Evolutionary conservation across 768 basidiomycete genomes (phyloP).

Genomic region (Crepidotus variabilis): DNA sequence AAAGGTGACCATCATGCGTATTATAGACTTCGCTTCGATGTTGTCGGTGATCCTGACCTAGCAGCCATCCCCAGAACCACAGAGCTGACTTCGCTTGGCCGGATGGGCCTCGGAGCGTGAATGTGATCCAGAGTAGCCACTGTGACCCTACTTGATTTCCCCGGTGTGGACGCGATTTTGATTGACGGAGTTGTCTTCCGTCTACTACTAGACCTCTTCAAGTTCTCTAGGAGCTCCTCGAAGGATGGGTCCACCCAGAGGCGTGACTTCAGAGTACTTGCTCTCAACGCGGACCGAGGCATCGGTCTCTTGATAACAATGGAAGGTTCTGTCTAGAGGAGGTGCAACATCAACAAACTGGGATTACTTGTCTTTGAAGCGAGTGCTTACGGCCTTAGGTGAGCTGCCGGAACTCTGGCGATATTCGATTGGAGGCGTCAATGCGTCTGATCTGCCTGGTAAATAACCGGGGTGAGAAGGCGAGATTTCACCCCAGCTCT

Average conservation of each 20-base stretch:
- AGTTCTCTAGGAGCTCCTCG: not conserved
- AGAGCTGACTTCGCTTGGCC: not conserved
- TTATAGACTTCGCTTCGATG: not conserved
- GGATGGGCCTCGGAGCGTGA: not conserved
- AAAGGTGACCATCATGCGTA: not conserved
- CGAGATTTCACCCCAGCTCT: slow-evolving; percentile 43
- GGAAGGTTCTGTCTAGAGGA: not conserved
- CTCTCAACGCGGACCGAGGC: not conserved
- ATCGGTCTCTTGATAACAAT: not conserved
- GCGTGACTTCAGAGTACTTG: not conserved
- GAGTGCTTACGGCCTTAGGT: not conserved
- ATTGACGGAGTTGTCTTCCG: not conserved
- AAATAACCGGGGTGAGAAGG: slow-evolving; percentile 32
- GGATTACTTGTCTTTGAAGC: not conserved
- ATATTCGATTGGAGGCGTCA: slow-evolving; percentile 13
- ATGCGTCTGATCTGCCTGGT: slow-evolving; percentile 23
- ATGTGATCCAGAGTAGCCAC: not conserved
- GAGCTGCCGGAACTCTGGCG: not conserved
- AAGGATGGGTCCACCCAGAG: not conserved
- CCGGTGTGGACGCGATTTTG: not conserved
- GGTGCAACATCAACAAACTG: not conserved
- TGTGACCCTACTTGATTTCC: not conserved
- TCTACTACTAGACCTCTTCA: not conserved
- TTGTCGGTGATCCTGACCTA: not conserved
- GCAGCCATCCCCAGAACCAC: not conserved